A percentile compares a stretch with the other conserved stretches of the same genome.
phyloP scores from a whole-genome alignment of 164 flowering plant species.

The Aristolochia californica region DNA sequence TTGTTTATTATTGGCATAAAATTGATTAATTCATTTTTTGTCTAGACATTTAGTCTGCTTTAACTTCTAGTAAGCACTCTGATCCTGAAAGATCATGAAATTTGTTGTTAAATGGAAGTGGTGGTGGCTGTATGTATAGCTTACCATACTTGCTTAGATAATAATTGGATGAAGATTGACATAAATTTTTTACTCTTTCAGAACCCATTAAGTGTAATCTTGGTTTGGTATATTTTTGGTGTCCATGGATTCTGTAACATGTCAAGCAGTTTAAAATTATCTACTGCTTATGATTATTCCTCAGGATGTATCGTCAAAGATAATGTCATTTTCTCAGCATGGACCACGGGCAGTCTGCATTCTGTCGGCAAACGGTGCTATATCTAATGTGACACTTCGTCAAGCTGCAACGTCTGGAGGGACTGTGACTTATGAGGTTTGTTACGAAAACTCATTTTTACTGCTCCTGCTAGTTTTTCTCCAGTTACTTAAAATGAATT shows the following conservation, averaged over 20 bases:
- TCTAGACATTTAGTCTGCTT: too few species aligned
- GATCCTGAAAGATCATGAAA: too few species aligned
- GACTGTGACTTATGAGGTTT: conserved; percentile 90
- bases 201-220: not conserved
- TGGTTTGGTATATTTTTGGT: not conserved
- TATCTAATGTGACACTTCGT: conserved; percentile 85
- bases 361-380: conserved; percentile 83
- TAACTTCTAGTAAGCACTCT: too few species aligned
- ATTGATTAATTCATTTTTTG: too few species aligned
- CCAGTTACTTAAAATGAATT: not conserved
- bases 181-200: too few species aligned
- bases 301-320: conserved; percentile 81
- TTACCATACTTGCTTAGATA: too few species aligned
- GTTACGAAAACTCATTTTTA: conserved; percentile 1
- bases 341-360: conserved; percentile 82
- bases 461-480: not conserved
- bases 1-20: too few species aligned
- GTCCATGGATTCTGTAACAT: not conserved
- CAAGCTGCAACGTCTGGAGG: conserved; percentile 91
- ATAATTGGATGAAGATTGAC: too few species aligned
- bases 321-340: conserved; percentile 81
- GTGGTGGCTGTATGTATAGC: too few species aligned
- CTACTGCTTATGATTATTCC: not conserved
- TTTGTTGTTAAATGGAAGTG: too few species aligned
- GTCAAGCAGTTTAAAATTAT: not conserved